These are phyloP conservation scores for Endoconidiophora laricicola DNA, from an alignment of 2,329 filamentous ascomycete species.

Conservation along the genomic window DNA sequence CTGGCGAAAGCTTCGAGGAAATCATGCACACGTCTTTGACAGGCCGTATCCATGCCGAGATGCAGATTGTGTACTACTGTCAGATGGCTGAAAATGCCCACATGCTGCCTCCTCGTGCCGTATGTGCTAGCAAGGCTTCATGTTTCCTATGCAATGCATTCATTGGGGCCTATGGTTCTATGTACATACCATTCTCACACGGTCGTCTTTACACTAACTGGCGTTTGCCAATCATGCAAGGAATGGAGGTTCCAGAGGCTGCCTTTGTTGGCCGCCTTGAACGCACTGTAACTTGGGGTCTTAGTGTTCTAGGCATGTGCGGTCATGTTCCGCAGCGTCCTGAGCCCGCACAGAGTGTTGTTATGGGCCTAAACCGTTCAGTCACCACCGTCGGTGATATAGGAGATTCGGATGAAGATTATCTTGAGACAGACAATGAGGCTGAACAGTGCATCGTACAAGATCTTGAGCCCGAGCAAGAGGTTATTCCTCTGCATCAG, in stretches of 20 bases:
- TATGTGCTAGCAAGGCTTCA: slow-evolving; percentile 32
- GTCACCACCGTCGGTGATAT: slow-evolving; percentile 1
- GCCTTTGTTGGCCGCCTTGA: slow-evolving; percentile 11
- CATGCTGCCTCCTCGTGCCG: slow-evolving; percentile 22
- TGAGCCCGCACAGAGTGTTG: slow-evolving; percentile 11
- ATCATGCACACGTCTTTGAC: slow-evolving; percentile 14
- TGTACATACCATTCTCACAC: slow-evolving; percentile 26
- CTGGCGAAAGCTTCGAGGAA: slow-evolving; percentile 9
- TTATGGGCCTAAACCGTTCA: slow-evolving; percentile 5
- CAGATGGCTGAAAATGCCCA: slow-evolving; percentile 18
- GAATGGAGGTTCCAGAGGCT: slow-evolving; percentile 6
- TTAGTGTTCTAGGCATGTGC: slow-evolving; percentile 9
- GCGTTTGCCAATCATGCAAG: slow-evolving; percentile 23
- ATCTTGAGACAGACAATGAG: background rate
- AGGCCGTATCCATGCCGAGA: slow-evolving; percentile 31
- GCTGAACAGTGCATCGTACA: background rate
- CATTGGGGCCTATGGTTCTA: slow-evolving; percentile 25
- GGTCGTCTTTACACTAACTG: slow-evolving; percentile 29
- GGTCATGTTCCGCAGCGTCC: slow-evolving; percentile 8
- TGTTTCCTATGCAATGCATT: slow-evolving; percentile 35
- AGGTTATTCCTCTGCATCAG: background rate
- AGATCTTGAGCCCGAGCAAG: background rate
- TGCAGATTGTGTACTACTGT: slow-evolving; percentile 30
- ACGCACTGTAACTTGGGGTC: slow-evolving; percentile 9
- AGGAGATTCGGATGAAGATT: background rate